Evolutionary conservation across 2,329 filamentous ascomycete species (phyloP).

Genomic region (Plenodomus lindquistii): DNA sequence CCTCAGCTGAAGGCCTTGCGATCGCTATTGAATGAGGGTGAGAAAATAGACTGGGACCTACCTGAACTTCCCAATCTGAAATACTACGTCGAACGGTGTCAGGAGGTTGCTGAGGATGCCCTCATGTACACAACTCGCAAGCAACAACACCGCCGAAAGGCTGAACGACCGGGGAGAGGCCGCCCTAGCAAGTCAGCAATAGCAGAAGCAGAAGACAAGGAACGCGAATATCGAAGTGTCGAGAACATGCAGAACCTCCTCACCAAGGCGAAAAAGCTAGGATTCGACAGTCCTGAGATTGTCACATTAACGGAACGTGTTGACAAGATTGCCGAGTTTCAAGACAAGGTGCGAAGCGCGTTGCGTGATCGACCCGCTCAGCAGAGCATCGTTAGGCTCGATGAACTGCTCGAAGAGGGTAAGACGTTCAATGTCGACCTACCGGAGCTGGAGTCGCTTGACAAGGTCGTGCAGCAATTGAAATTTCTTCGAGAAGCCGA

Average conservation of each 20-base stretch:
- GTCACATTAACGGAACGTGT: slow-evolving; percentile 81
- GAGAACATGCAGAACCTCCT: slow-evolving; percentile 87
- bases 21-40: slow-evolving; percentile 84
- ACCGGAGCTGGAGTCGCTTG: slow-evolving; percentile 81
- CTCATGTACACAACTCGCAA: slow-evolving; percentile 96
- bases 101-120: slow-evolving; percentile 97
- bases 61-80: slow-evolving; percentile 79
- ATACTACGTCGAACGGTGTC: slow-evolving; percentile 92
- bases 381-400: slow-evolving; percentile 70
- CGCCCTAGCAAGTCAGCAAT: slow-evolving; percentile 64
- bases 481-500: slow-evolving; percentile 85
- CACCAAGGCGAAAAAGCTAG: slow-evolving; percentile 79
- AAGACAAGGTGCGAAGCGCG: slow-evolving; percentile 71
- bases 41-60: slow-evolving; percentile 91
- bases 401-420: slow-evolving; percentile 88
- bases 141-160: slow-evolving; percentile 95
- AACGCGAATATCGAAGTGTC: slow-evolving; percentile 83
- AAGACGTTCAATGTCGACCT: slow-evolving; percentile 89
- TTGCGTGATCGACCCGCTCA: slow-evolving; percentile 60
- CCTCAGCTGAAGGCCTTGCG: slow-evolving; percentile 87
- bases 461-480: slow-evolving; percentile 78
- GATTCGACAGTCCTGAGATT: slow-evolving; percentile 94
- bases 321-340: slow-evolving; percentile 82
- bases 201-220: slow-evolving; percentile 80
- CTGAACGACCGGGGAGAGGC: slow-evolving; percentile 81